These are phyloP conservation scores for Pythium phragmiticola DNA, from an alignment of 352 stramenopile genomes.

Conservation along the genomic window DNA sequence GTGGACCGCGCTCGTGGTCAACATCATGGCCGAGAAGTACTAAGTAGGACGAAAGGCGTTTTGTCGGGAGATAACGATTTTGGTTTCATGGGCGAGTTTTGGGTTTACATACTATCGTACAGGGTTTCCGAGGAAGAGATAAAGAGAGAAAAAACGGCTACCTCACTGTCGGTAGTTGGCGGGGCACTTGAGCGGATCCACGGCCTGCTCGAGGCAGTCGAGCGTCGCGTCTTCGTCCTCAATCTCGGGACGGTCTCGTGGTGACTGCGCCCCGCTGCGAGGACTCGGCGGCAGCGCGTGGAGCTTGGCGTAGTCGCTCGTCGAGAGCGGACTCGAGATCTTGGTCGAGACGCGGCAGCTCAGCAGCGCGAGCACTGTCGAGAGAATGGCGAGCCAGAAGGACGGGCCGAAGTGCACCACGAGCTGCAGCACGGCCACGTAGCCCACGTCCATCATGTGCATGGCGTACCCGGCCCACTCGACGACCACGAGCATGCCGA, in stretches of 20 bases:
- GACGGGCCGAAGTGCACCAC: constrained; percentile 39
- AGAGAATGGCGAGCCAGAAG: constrained; percentile 35
- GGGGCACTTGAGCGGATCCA: constrained; percentile 48
- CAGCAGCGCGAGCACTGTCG: constrained; percentile 20
- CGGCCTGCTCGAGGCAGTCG: constrained; percentile 25
- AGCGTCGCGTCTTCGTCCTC: constrained; percentile 20
- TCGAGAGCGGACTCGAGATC: constrained; percentile 13
- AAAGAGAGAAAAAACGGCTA: constrained; percentile 16
- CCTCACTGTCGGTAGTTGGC: constrained; percentile 59
- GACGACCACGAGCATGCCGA: constrained; percentile 40
- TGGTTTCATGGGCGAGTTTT: too few species aligned
- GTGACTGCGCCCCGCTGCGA: constrained; percentile 10
- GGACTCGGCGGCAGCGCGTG: constrained; percentile 16
- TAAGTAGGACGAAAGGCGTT: constrained; percentile 26
- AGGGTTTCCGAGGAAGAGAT: neutral
- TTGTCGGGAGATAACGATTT: too few species aligned
- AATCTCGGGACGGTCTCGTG: constrained; percentile 1
- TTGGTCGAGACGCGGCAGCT: constrained; percentile 13
- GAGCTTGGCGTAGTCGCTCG: constrained; percentile 16
- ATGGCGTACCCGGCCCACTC: constrained; percentile 56
- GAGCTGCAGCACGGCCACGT: constrained; percentile 39
- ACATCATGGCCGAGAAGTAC: constrained; percentile 93
- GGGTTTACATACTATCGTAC: neutral
- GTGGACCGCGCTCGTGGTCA: constrained; percentile 92
- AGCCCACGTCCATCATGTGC: constrained; percentile 44